Evolutionary conservation across 2,329 filamentous ascomycete species (phyloP), one percentile per base, ranked within the genome.

Genomic region (Tolypocladium ophioglossoides): DNA sequence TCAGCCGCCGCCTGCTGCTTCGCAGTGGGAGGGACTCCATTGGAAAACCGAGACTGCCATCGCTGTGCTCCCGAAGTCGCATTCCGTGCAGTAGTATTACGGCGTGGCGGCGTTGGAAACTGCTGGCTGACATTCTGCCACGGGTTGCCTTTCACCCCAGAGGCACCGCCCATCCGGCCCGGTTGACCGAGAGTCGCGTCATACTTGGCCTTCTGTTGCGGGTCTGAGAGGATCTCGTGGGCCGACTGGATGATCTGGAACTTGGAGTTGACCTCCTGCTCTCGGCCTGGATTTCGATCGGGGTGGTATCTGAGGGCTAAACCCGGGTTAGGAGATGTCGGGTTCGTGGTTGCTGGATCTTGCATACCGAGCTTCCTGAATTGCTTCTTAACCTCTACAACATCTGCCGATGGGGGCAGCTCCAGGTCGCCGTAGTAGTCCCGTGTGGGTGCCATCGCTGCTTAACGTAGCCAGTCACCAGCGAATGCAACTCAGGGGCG

Each of bases 381-480:
- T 64, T 91, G 86, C 70, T 86, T 94, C 74, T 89, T 92, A 66
- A 95, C 84, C 41, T 94, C 89, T 34, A 84, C 80, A 46, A 83
- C 72, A 60, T 86, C 83, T 52, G 88, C 88, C 62, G 78, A 80
- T 12, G 80, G 74, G 2, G 82, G 70, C 54, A 96, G 72, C 59
- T 89, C 88, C 54, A 96, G 77, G 72, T 95, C 90, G 57, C 84
- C 86, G 72, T 96, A 95, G 71, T 94, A 94, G 71, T 95, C 87
- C 63, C 83, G 81, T 62, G 77, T 79, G 54, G 64, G 57, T 20
- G 62, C 68, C 70, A 72, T 72, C 57, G 60, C 62, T 62, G 39
- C 39, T 11, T 50, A 16, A 34, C 18, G 32, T 40, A 32, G 30
- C 54, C 44, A 51, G 47, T 35, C 50, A 16, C 48, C 41, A 12